Evolutionary conservation across 2,329 filamentous ascomycete genomes (phyloP), one percentile per base, ranked within the genome.

Genomic region (Cladorrhinum sp.): DNA sequence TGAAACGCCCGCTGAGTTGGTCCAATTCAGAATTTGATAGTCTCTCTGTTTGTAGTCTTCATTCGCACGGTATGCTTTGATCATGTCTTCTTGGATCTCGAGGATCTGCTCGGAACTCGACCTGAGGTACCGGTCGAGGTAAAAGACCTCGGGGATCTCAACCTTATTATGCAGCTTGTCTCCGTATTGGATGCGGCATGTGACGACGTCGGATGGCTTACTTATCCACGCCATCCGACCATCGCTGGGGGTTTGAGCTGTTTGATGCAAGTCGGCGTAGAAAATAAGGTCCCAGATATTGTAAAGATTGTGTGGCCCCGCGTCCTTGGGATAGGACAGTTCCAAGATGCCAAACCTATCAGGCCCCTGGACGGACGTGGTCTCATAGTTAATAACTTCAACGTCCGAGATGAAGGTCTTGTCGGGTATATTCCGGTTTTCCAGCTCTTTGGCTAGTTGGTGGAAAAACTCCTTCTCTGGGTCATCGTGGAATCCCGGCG

Each of bases 381-480:
- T 21, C 28, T 60, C 51, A 18, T 56, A n/a, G 1, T 42, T 16
- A 10, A 64, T 57, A 10, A 65, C 53, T 30, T 65, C 63, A 18
- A 64, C 63, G 1, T 51, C 39, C 1, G 65, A 58, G 10, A 50
- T 55, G 46, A 69, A 55, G 7, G 33, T 12, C 14, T 52, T 30
- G 48, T 48, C 42, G 12, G 3, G 18, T 20, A 14, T 30, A 1
- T 48, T 50, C 6, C 18, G 30, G 8, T 28, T 33, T 10, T 20
- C 28, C 8, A 55, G 62, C 54, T 57, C 63, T 9, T 58, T 67
- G 6, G 71, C 71, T 14, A 84, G 69, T 8, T 69, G 73, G 10
- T 79, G 74, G 60, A 80, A 83, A 46, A 82, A 78, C 23, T 75
- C 74, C 55, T 75, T 75, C 59, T 79, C 77, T 20, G 73, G 70